phyloP scores from a whole-genome alignment of 306 rosid species.

The Ormosia emarginata region DNA sequence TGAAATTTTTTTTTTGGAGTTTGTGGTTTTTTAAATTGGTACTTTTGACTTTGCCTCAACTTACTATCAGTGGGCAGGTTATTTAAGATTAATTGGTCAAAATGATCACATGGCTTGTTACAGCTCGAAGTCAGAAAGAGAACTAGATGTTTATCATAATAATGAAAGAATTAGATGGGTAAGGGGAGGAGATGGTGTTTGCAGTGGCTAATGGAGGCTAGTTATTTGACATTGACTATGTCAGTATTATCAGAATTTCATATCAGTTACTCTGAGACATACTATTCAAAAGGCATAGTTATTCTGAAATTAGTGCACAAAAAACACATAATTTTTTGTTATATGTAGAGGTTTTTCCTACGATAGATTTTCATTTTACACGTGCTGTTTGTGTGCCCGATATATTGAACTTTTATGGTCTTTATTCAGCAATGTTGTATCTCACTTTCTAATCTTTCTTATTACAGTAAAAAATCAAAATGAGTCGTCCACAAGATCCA shows the following conservation, averaged over 20 bases:
- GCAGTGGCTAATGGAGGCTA: background rate
- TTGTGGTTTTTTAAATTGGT: background rate
- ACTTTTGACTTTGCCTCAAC: background rate
- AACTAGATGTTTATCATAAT: background rate
- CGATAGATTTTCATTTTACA: background rate
- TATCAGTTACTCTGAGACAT: background rate
- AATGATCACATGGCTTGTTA: background rate
- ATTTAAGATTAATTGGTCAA: background rate
- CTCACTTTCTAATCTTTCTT: constrained; percentile 3
- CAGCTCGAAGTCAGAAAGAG: background rate
- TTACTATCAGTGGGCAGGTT: background rate
- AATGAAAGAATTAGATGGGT: background rate
- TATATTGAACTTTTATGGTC: background rate
- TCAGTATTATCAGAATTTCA: background rate
- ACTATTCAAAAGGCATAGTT: background rate
- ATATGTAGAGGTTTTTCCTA: background rate
- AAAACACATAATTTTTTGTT: background rate
- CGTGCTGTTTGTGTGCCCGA: background rate
- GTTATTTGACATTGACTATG: background rate
- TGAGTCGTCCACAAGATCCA: constrained; percentile 84
- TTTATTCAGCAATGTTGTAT: constrained; percentile 4
- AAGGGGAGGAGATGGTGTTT: background rate
- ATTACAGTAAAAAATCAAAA: constrained; percentile 38
- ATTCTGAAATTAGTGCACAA: background rate
- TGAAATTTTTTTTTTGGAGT: background rate